These are phyloP conservation scores for Bipolaris oryzae DNA, from an alignment of 2,329 filamentous ascomycete genomes.

Conservation along the genomic window DNA sequence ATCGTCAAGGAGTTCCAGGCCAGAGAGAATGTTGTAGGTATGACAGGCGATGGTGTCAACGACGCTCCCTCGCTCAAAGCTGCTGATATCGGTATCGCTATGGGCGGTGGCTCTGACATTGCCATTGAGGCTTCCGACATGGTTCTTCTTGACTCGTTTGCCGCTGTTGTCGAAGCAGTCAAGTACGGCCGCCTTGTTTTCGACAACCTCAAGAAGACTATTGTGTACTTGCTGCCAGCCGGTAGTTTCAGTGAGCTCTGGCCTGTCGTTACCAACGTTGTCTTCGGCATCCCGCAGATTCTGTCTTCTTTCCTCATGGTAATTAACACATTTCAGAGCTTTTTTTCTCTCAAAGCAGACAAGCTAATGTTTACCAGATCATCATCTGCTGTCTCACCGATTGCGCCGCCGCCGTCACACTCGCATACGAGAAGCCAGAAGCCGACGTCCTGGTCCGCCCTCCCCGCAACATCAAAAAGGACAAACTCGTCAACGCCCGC, in stretches of 20 bases:
- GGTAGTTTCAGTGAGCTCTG: conserved; percentile 76
- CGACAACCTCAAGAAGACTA: conserved; percentile 78
- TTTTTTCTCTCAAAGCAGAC: background rate
- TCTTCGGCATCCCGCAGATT: conserved; percentile 75
- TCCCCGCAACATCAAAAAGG: conserved; percentile 70
- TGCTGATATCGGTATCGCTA: conserved; percentile 65
- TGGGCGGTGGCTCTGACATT: conserved; percentile 64
- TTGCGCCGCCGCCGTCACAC: conserved; percentile 65
- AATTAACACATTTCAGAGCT: background rate
- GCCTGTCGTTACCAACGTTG: conserved; percentile 75
- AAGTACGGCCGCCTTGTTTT: conserved; percentile 77
- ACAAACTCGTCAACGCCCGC: conserved; percentile 74
- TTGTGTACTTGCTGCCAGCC: conserved; percentile 75
- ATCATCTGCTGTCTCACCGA: conserved; percentile 73
- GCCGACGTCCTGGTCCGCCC: conserved; percentile 73
- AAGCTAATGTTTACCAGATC: conserved; percentile 16
- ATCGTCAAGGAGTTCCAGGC: conserved; percentile 78
- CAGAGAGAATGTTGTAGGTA: conserved; percentile 61
- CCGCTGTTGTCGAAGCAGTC: conserved; percentile 73
- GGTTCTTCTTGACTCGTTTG: conserved; percentile 71
- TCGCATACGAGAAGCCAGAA: conserved; percentile 79
- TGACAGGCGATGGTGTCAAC: conserved; percentile 58
- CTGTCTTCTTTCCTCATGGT: conserved; percentile 73
- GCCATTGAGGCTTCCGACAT: conserved; percentile 68
- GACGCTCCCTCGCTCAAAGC: conserved; percentile 62